Evolutionary conservation across 2,329 filamentous ascomycete genomes (phyloP).

Genomic region (Fusarium sacchari): DNA sequence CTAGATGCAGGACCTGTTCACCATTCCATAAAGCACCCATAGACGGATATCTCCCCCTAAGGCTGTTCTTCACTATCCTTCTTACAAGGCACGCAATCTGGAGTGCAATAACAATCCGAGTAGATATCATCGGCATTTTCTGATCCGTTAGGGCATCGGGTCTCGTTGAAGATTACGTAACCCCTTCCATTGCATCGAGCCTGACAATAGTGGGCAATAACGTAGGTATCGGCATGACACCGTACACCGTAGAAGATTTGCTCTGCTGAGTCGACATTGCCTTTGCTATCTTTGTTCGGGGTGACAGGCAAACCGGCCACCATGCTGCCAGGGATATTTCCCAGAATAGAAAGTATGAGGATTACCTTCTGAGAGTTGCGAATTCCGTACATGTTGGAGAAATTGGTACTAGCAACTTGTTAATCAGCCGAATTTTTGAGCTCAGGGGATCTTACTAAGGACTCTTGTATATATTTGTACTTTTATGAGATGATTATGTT

Average conservation of each 20-base stretch:
- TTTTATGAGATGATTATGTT: neutral
- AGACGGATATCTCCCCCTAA: neutral
- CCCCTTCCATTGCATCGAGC: neutral
- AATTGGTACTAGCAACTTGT: neutral
- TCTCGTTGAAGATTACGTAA: neutral
- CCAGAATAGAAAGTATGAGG: neutral
- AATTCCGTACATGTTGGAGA: neutral
- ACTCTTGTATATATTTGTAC: too few relatives aligned
- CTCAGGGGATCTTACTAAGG: neutral
- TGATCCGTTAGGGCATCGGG: neutral
- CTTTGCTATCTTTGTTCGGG: neutral
- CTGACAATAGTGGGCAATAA: neutral
- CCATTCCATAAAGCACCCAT: neutral
- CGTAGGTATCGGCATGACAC: neutral
- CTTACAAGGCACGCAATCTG: neutral
- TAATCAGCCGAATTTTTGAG: neutral
- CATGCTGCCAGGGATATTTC: neutral
- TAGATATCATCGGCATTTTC: neutral
- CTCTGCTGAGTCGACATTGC: neutral
- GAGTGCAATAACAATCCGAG: neutral
- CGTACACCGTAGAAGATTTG: neutral
- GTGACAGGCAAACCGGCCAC: neutral
- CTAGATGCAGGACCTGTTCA: neutral
- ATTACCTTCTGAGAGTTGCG: neutral
- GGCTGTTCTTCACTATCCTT: neutral